These are phyloP conservation scores for Wickerhamiella siamensis DNA, from an alignment of 805 yeast genomes.

Conservation along the genomic window DNA sequence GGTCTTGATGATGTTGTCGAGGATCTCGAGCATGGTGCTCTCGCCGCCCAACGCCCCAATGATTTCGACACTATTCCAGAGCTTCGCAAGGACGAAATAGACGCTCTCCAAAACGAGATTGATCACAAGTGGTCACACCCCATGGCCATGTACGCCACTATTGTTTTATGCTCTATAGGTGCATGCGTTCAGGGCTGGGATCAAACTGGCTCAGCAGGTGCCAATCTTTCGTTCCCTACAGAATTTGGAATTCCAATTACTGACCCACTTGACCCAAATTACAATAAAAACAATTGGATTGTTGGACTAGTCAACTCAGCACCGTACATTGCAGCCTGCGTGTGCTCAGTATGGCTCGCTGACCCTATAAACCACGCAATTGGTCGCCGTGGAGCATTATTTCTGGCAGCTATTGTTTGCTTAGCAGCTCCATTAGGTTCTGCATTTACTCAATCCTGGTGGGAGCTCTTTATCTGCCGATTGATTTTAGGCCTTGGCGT, in stretches of 20 bases:
- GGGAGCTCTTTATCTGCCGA: constrained; percentile 44
- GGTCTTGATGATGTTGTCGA: constrained; percentile 15
- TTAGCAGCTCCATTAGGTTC: constrained; percentile 43
- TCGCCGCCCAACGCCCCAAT: constrained; percentile 32
- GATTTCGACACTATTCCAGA: constrained; percentile 18
- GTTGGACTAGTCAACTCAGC: constrained; percentile 49
- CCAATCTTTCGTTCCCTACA: constrained; percentile 37
- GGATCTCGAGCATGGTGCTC: constrained; percentile 31
- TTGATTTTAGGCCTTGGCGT: constrained; percentile 47
- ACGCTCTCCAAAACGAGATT: constrained; percentile 30
- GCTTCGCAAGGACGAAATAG: constrained; percentile 23
- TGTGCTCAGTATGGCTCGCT: constrained; percentile 37
- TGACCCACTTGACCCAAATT: constrained; percentile 10
- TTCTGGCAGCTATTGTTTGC: constrained; percentile 35
- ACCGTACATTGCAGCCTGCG: constrained; percentile 35
- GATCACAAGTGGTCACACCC: constrained; percentile 35
- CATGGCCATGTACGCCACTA: constrained; percentile 30
- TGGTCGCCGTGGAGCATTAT: constrained; percentile 38
- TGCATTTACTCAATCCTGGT: constrained; percentile 46
- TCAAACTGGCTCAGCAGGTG: constrained; percentile 56
- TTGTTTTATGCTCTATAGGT: constrained; percentile 48
- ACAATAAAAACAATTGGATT: constrained; percentile 23
- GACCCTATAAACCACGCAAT: constrained; percentile 35
- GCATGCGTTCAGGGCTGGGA: constrained; percentile 64
- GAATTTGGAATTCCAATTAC: constrained; percentile 29